Evolutionary conservation across 208 protist species (phyloP), one percentile per base, ranked within the genome.

Genomic region (Wallacemonas sp.): DNA sequence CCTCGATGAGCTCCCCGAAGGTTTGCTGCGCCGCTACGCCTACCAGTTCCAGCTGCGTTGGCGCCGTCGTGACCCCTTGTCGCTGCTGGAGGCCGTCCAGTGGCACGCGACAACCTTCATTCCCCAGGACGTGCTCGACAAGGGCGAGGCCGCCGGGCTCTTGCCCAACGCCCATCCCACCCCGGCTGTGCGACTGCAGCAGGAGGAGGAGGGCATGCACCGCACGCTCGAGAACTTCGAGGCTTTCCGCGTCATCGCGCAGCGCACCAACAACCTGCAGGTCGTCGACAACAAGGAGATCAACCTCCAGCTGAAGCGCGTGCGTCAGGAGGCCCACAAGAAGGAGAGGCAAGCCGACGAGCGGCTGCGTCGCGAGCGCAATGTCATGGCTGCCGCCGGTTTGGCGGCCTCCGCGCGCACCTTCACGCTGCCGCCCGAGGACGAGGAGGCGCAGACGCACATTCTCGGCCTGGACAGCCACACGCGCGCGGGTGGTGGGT

Each of bases 221-320:
- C 67, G 83, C 42, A 94, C 88, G 38, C 77, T 96, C 26, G 88
- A 91, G 41, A 94, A 93, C 65, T 94, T 83, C 38, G 88, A 96
- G 63, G 86, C 85, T 2, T 94, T 94, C 45, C 91, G 88, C 50
- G 77, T 94, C 52, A 94, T 96, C 66, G 81, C 91, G 0, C 91
- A 94, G 72, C 84, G 86, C 48, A 94, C 88, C 10, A 89, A 89
- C 65, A 96, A 96, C 70, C 65, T 96, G 38, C 88, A 94, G 70
- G 91, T 96, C 49, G 91, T 96, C 62, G 91, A 96, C 61, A 75
- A 82, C 74, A 88, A 86, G 72, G 88, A 94, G 74, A 93, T 96
- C 54, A 96, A 96, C 63, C 70, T 89, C 12, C 83, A 92, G 50
- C 71, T 96, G 12, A 87, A 92, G 65, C 74, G 68, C 11, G 65